Evolutionary conservation across 2,329 filamentous ascomycete genomes (phyloP).

Genomic region (Stagonosporopsis vannaccii): DNA sequence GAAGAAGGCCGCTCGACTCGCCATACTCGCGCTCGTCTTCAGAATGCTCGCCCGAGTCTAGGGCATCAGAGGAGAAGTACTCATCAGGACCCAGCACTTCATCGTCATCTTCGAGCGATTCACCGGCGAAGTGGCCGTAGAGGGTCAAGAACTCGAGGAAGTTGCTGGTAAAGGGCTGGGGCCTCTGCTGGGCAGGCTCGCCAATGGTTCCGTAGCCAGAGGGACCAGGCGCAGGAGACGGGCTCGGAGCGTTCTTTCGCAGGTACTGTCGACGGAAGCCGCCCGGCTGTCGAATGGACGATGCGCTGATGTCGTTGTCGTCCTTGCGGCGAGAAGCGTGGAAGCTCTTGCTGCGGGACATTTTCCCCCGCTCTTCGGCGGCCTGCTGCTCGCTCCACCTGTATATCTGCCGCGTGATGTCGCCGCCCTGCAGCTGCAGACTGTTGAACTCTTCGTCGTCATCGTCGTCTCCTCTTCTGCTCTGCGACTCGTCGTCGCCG

Average conservation of each 20-base stretch:
- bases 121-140: conserved; percentile 97
- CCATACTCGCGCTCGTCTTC: conserved; percentile 75
- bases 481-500: conserved; percentile 37
- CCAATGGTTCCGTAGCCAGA: conserved; percentile 51
- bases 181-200: conserved; percentile 32
- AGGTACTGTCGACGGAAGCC: conserved; percentile 93
- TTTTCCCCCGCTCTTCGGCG: conserved; percentile 66
- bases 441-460: conserved; percentile 85
- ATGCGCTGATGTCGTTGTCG: conserved; percentile 82
- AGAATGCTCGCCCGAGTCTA: conserved; percentile 62
- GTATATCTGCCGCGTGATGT: conserved; percentile 94
- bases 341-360: conserved; percentile 88
- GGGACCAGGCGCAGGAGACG: conserved; percentile 57
- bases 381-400: conserved; percentile 93
- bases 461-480: conserved; percentile 54
- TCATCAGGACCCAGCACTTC: conserved; percentile 86
- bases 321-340: conserved; percentile 78
- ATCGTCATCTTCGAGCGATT: conserved; percentile 95
- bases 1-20: conserved; percentile 82
- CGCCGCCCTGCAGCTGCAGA: conserved; percentile 88
- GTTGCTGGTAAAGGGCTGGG: conserved; percentile 74
- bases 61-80: conserved; percentile 84
- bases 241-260: conserved; percentile 74
- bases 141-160: conserved; percentile 95
- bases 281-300: conserved; percentile 89